Conservation (phyloP, 345 rosid species). For the Citrus sp. region DNA sequence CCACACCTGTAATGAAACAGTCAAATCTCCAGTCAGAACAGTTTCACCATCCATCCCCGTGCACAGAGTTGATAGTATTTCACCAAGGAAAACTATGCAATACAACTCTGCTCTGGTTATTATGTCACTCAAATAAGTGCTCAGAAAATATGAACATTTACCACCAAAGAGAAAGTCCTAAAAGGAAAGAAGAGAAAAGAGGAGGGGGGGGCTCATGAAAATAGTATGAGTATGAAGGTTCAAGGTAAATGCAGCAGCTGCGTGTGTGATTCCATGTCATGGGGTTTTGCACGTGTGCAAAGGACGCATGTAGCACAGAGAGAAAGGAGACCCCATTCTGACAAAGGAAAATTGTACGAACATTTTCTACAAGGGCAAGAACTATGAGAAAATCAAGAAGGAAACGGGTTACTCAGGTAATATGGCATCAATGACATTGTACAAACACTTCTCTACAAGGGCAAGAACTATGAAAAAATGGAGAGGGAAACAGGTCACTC, state of each 20-base stretch:
- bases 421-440: not conserved
- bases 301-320: not conserved
- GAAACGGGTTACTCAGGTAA: not conserved
- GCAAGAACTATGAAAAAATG: not conserved
- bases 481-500: not conserved
- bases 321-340: not conserved
- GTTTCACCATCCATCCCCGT: not conserved
- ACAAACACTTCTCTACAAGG: not conserved
- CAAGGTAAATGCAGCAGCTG: not conserved
- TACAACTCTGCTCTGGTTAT: not conserved
- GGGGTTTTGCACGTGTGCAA: no score
- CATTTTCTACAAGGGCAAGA: not conserved
- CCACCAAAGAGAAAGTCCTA: not conserved
- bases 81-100: not conserved
- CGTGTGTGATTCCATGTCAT: no score
- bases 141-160: not conserved
- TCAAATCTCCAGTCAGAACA: not conserved
- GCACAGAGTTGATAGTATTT: not conserved
- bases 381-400: not conserved
- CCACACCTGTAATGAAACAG: conserved; percentile 63
- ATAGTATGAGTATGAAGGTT: not conserved
- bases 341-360: not conserved
- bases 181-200: not conserved
- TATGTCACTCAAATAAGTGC: not conserved
- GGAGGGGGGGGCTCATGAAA: not conserved